Base-by-base conservation (phyloP, 2,329 filamentous ascomycete species). In the Tolypocladium ophioglossoides region DNA sequence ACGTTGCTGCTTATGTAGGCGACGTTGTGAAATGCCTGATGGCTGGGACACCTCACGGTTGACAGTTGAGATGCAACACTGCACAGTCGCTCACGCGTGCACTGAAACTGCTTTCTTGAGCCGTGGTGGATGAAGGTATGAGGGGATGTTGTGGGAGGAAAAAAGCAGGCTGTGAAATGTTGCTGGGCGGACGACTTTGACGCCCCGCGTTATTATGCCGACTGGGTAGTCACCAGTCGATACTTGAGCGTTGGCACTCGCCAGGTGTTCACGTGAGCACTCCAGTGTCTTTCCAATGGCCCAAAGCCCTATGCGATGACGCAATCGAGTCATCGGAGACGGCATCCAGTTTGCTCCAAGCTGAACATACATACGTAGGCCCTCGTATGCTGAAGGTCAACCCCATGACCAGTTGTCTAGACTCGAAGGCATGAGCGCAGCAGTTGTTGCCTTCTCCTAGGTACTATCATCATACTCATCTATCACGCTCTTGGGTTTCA, bases 401-500 rank as follows among this genome's bases (percentile, higher is more conserved):
- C 14, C 12, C 22, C 12, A 5, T 8, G 22, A 3, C 22, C 40
- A 44, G 20, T 27, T 18, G 18, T 32, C 27, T 20, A 16, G 10
- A 47, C 9, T 47, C 44, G 11, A 32, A 11, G 24, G n/a, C 18
- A 11, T n/a, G 44, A 32, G 2, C 18, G 16, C 9, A 27, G 9
- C 18, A n/a, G 10, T 10, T 20, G 44, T 12, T 3, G 3, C 20
- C 27, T 32, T 48, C 27, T 3, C 18, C 44, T 48, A 48, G 18
- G 18, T 14, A 10, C 44, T 48, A 18, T 41, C 52, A 41, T 67
- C 53, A 52, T 59, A 80, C 64, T 80, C 78, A 46, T 80, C 75
- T 63, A 81, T 78, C 0, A 81, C 76, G 57, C 78, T 80, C 37
- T 49, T 62, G 0, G 78, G 78, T 62, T 75, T 76, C 11, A 70